Conservation (phyloP, 164 flowering plant genomes). For the Chloranthus sessilifolius region DNA sequence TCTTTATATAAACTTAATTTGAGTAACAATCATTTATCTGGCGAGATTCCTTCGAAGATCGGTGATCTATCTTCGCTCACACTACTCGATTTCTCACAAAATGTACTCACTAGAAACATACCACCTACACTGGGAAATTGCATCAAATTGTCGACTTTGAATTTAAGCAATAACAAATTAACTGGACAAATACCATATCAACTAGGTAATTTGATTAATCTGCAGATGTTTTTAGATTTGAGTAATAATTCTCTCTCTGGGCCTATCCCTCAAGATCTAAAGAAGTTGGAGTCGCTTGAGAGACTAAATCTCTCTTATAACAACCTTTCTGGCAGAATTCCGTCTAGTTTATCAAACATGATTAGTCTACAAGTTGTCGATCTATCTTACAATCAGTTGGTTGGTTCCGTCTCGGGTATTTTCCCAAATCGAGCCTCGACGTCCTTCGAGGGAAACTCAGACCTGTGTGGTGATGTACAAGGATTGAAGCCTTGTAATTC, state of each 20-base stretch:
- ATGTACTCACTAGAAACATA: conserved; percentile 36
- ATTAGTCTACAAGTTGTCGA: conserved; percentile 32
- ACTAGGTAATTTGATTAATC: conserved; percentile 17
- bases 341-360: conserved; percentile 32
- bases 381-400: conserved; percentile 45
- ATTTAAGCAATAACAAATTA: conserved; percentile 29
- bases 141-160: conserved; percentile 22
- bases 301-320: conserved; percentile 53
- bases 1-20: conserved; percentile 5
- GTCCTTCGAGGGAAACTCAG: conserved; percentile 17
- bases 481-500: conserved; percentile 5
- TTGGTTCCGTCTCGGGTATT: conserved; percentile 37
- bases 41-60: conserved; percentile 17
- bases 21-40: conserved; percentile 9
- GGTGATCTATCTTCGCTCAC: conserved; percentile 19
- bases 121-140: conserved; percentile 30
- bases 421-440: conserved; percentile 9
- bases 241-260: conserved; percentile 40
- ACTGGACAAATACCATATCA: conserved; percentile 31
- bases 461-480: conserved; percentile 32
- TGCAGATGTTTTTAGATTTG: conserved; percentile 27
- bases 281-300: conserved; percentile 31
- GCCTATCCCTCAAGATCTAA: conserved; percentile 36
- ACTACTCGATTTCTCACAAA: conserved; percentile 23
- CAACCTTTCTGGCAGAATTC: conserved; percentile 43